A percentile compares a stretch with the other conserved stretches of the same genome.
phyloP scores from a whole-genome alignment of 2,329 filamentous ascomycete genomes.

The Pseudocercospora musae region DNA sequence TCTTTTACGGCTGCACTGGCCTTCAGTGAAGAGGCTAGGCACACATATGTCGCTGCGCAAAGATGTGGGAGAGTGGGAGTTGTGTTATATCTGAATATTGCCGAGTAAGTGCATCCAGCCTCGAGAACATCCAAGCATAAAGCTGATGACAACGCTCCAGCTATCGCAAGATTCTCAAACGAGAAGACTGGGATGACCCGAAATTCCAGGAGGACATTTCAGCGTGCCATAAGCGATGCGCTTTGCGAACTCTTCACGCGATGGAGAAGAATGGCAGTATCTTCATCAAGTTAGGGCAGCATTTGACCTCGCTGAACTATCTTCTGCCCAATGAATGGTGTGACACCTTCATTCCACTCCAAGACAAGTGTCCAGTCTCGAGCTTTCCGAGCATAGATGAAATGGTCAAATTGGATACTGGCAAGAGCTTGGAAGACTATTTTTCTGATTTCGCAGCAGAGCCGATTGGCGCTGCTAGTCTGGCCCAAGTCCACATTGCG shows the following conservation, averaged over 20 bases:
- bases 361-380: conserved; percentile 93
- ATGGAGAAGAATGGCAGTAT: conserved; percentile 96
- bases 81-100: conserved; percentile 72
- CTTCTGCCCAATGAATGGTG: conserved; percentile 90
- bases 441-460: conserved; percentile 78
- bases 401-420: conserved; percentile 85
- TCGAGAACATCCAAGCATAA: background rate
- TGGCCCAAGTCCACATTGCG: conserved; percentile 91
- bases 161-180: conserved; percentile 81
- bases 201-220: conserved; percentile 65
- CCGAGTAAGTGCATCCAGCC: conserved; percentile 64
- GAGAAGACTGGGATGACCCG: conserved; percentile 59
- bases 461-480: conserved; percentile 87
- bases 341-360: conserved; percentile 88
- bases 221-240: conserved; percentile 89
- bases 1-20: conserved; percentile 43
- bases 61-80: conserved; percentile 74
- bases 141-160: conserved; percentile 45
- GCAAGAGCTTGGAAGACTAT: conserved; percentile 70
- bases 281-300: conserved; percentile 96
- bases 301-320: conserved; percentile 94
- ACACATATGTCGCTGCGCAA: conserved; percentile 70
- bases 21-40: conserved; percentile 66
- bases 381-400: conserved; percentile 79
- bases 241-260: conserved; percentile 77